Conservation (phyloP, 108 stramenopile genomes). For the Parmales sp. region DNA sequence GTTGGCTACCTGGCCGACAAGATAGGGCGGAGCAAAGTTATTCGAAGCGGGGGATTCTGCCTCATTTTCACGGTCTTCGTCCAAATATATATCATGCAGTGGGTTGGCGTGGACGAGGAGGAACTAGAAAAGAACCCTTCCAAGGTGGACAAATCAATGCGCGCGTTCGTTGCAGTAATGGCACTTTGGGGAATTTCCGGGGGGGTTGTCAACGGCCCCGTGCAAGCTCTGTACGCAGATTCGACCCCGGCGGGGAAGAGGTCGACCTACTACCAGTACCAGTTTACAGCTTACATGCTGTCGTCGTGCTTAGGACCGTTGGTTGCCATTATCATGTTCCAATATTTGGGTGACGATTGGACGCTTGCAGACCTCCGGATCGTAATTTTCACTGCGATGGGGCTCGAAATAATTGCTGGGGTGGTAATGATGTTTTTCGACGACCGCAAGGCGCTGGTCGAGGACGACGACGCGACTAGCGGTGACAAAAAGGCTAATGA, state of each 20-base stretch:
- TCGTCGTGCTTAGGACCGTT: constrained; percentile 44
- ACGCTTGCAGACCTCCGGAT: constrained; percentile 27
- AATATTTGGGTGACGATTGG: constrained; percentile 53
- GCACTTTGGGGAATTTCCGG: background rate
- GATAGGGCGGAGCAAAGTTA: constrained; percentile 29
- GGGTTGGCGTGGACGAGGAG: constrained; percentile 11
- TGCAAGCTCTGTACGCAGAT: constrained; percentile 25
- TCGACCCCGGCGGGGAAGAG: constrained; percentile 14
- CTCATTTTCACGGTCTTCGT: constrained; percentile 26
- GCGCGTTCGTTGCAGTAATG: constrained; percentile 1
- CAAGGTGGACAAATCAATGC: background rate
- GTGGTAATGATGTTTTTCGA: constrained; percentile 51
- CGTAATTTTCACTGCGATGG: constrained; percentile 47
- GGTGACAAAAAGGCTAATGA: background rate
- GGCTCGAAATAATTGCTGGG: constrained; percentile 35
- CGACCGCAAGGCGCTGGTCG: constrained; percentile 45
- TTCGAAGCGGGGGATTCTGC: constrained; percentile 30
- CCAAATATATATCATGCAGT: constrained; percentile 9
- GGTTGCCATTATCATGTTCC: constrained; percentile 40
- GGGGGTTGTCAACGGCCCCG: constrained; percentile 13
- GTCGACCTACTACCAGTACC: constrained; percentile 39
- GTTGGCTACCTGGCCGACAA: constrained; percentile 51
- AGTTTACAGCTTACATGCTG: constrained; percentile 32
- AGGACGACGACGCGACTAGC: constrained; percentile 16
- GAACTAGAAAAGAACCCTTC: too few species aligned